phyloP scores from a whole-genome alignment of 768 basidiomycete species.

The Tricholoma terreum region DNA sequence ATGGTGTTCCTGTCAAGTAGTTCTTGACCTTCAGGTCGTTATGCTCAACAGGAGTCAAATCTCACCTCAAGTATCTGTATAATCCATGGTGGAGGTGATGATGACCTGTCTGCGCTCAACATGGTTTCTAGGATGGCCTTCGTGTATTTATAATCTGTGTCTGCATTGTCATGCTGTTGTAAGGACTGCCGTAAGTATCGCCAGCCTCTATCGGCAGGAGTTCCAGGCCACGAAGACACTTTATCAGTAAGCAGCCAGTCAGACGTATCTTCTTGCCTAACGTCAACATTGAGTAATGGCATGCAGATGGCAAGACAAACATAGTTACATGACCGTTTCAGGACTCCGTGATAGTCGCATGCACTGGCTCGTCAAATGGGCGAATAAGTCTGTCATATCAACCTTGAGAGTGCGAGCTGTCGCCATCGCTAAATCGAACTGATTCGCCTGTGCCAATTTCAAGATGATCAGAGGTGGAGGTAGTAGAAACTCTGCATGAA shows the following conservation, averaged over 20 bases:
- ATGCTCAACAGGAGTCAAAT: background rate
- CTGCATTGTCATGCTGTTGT: constrained; percentile 68
- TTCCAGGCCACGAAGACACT: constrained; percentile 80
- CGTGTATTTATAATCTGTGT: constrained; percentile 73
- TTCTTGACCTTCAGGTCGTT: background rate
- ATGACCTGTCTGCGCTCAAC: constrained; percentile 57
- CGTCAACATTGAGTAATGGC: constrained; percentile 13
- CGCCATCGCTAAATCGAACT: constrained; percentile 76
- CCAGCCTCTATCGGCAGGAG: constrained; percentile 79
- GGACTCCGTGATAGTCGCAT: constrained; percentile 66
- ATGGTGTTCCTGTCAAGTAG: constrained; percentile 55
- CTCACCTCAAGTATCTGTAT: constrained; percentile 69
- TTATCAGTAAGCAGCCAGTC: constrained; percentile 86
- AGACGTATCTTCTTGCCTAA: constrained; percentile 65
- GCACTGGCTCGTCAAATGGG: constrained; percentile 73
- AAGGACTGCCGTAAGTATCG: constrained; percentile 81
- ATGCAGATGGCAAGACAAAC: constrained; percentile 4
- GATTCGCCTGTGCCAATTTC: constrained; percentile 72
- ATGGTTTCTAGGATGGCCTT: constrained; percentile 78
- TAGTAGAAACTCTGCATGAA: constrained; percentile 45
- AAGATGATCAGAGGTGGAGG: constrained; percentile 68
- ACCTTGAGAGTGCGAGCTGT: constrained; percentile 72
- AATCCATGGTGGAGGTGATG: constrained; percentile 81
- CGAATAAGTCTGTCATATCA: constrained; percentile 87
- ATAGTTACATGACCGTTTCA: constrained; percentile 54